Conservation (phyloP, 306 rosid genomes). For the Cucurbita ficifolia region DNA sequence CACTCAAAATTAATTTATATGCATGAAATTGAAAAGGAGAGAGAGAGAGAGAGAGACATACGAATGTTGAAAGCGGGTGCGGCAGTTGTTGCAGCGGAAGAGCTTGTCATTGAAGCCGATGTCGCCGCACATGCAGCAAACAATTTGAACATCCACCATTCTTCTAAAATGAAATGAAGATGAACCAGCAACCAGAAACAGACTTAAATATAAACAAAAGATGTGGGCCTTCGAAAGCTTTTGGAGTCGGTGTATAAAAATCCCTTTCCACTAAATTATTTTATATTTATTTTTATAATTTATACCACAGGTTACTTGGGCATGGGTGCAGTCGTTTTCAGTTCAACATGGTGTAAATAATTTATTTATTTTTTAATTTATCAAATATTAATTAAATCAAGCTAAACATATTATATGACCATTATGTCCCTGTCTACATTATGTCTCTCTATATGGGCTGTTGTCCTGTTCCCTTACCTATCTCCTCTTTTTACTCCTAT, state of each 20-base stretch:
- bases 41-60: conserved; percentile 10
- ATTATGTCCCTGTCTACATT: too few species aligned
- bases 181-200: neutral
- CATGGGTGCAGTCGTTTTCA: conserved; percentile 80
- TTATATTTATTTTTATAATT: too few species aligned
- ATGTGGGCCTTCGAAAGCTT: conserved; percentile 4
- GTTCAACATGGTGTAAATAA: too few species aligned
- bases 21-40: neutral
- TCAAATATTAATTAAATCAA: too few species aligned
- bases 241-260: conserved; percentile 48
- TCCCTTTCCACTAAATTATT: conserved; percentile 6
- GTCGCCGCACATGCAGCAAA: conserved; percentile 96
- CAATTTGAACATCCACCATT: conserved; percentile 71
- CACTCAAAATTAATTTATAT: too few species aligned
- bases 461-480: too few species aligned
- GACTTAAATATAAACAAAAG: conserved; percentile 23
- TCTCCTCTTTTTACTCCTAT: too few species aligned
- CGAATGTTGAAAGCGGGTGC: conserved; percentile 86
- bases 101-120: conserved; percentile 86
- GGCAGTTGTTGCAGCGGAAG: conserved; percentile 86
- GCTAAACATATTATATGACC: too few species aligned
- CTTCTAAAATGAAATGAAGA: neutral
- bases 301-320: conserved; percentile 59
- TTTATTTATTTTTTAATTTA: too few species aligned
- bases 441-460: too few species aligned